Percentiles rank a stretch among this genome's conserved stretches.
phyloP scores from a whole-genome alignment of 1,284 basidiomycete genomes.

The Trametes hirsuta region DNA sequence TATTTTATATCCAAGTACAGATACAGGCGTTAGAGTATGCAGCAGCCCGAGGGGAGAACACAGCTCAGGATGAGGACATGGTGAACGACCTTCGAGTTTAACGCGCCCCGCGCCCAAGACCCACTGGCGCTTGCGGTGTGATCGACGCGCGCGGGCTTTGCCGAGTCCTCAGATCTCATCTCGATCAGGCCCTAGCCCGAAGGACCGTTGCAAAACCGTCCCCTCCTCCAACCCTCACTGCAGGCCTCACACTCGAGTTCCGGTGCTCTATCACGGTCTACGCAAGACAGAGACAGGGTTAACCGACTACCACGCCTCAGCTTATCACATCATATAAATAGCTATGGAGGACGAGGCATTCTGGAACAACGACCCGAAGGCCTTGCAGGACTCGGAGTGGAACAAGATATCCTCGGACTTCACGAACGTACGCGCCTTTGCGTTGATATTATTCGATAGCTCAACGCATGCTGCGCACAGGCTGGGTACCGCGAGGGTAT shows the following conservation, averaged over 20 bases:
- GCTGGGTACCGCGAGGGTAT: conserved; percentile 89
- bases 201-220: neutral
- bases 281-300: too few species aligned
- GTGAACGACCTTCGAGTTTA: neutral
- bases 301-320: too few species aligned
- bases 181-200: neutral
- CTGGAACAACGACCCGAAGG: conserved; percentile 52
- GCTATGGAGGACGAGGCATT: conserved; percentile 46
- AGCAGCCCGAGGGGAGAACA: too few species aligned
- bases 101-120: neutral
- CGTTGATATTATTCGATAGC: too few species aligned
- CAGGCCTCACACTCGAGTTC: neutral
- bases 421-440: conserved; percentile 54
- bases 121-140: neutral
- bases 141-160: neutral
- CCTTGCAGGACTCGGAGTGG: conserved; percentile 59
- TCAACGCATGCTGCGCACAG: conserved; percentile 42
- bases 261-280: too few species aligned
- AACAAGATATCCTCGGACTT: conserved; percentile 64
- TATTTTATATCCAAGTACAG: too few species aligned
- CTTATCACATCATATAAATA: neutral
- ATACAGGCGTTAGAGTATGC: too few species aligned
- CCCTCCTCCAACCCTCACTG: neutral
- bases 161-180: neutral
- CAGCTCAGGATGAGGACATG: too few species aligned